Evolutionary conservation across 768 basidiomycete species (phyloP), one percentile per base, ranked within the genome.

Genomic region (Mycena galericulata): DNA sequence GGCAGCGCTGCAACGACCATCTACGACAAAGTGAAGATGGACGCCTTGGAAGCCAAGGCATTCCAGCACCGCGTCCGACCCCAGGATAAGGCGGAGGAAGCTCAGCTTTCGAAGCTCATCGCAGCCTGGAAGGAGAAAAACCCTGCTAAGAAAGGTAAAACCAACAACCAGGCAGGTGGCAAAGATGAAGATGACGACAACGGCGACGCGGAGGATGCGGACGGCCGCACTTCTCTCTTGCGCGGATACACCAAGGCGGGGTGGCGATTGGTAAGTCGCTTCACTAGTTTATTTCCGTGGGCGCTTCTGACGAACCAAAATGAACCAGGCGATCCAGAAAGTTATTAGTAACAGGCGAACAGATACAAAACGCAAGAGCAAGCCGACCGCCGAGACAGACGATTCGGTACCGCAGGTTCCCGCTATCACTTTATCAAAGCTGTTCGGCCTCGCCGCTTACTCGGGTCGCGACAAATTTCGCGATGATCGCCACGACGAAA

Each of bases 241-340:
- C 64, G 40, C 11, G 64, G 64, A 47, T 65, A 65, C 38, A 27
- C 46, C 7, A 58, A 18, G 38, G 40, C 49, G 1, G 65, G 57
- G 27, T 66, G 65, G 65, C 47, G 49, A 41, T 0, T 27, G 29
- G 65, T 60, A 11, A 51, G 41, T 14, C 9, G 38, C 22, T 51
- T 30, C 18, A 2, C 4, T n/a, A 24, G 3, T 29, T 7, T 15
- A 8, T 1, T 53, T 30, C 18, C 26, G 15, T 17, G 11, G 9
- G 32, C 29, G 40, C 17, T 2, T n/a, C n/a, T 59, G 32, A 59
- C 55, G 3, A 18, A 26, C 4, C 24, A 47, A 24, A 29, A n/a
- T n/a, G n/a, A n/a, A 45, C 8, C 26, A 67, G 65, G 65, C 58
- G 9, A 60, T 67, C 34, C 65, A 67, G 49, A 59, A 61, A 18